Conservation (phyloP, 2,329 filamentous ascomycete species). For the Beauveria varroae region DNA sequence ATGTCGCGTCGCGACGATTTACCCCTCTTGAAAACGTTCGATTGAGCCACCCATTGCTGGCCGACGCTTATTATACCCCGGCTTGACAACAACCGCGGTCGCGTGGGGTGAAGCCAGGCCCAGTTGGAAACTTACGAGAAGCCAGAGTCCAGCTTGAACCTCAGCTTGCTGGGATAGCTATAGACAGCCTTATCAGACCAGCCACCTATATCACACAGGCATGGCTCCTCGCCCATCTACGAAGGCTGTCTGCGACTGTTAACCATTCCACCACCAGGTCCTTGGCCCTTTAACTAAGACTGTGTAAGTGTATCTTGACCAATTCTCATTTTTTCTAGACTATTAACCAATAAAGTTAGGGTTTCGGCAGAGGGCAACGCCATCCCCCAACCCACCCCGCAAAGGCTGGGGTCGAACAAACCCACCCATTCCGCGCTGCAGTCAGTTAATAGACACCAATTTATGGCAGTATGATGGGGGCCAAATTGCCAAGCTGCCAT, state of each 20-base stretch:
- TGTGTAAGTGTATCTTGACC: too few relatives aligned
- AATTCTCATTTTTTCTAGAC: neutral
- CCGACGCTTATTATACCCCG: neutral
- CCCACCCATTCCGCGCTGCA: neutral
- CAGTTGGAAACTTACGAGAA: neutral
- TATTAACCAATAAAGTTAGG: neutral
- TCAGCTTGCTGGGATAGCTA: neutral
- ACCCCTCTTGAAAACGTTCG: neutral
- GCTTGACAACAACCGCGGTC: neutral
- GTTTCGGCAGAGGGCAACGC: neutral
- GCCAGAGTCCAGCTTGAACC: neutral
- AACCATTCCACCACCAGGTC: too few relatives aligned
- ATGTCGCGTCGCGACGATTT: neutral
- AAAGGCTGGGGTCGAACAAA: neutral
- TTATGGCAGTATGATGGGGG: neutral
- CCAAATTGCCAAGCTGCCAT: neutral
- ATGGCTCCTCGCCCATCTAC: neutral
- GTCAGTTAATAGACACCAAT: neutral
- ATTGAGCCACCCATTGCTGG: neutral
- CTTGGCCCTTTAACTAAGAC: too few relatives aligned
- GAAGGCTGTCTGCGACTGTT: too few relatives aligned
- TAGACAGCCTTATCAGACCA: too few relatives aligned
- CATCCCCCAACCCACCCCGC: slow-evolving; percentile 11
- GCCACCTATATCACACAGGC: neutral
- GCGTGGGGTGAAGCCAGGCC: neutral